Conservation (phyloP, 306 rosid genomes). For the Cucumis melo region DNA sequence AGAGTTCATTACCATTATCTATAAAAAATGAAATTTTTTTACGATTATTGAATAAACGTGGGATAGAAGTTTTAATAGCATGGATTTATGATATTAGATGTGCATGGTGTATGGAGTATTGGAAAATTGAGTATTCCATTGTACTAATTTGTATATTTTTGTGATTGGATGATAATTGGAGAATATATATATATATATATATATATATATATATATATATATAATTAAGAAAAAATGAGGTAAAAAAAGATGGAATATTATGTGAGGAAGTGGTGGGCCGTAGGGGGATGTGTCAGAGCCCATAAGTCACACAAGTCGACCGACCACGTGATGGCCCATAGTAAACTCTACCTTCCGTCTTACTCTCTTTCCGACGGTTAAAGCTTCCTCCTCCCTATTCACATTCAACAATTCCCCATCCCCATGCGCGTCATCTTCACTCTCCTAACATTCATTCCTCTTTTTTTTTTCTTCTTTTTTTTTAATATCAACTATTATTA, state of each 20-base stretch:
- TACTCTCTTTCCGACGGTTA: not conserved
- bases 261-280: not conserved
- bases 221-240: not conserved
- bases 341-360: not conserved
- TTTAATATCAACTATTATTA: no score
- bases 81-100: no score
- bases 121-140: not conserved
- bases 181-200: not conserved
- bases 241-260: not conserved
- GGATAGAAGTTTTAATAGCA: no score
- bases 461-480: no score
- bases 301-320: not conserved
- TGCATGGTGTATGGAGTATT: not conserved
- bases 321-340: constrained; percentile 3
- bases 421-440: not conserved
- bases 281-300: not conserved
- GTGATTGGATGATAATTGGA: not conserved
- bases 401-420: not conserved
- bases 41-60: no score
- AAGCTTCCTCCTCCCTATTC: not conserved
- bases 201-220: not conserved
- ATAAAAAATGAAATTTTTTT: no score
- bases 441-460: not conserved
- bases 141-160: not conserved
- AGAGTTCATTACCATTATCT: no score